Evolutionary conservation across 305 asterid genomes (phyloP), one percentile per base, ranked within the genome.

Genomic region (Fraxinus latifolia): DNA sequence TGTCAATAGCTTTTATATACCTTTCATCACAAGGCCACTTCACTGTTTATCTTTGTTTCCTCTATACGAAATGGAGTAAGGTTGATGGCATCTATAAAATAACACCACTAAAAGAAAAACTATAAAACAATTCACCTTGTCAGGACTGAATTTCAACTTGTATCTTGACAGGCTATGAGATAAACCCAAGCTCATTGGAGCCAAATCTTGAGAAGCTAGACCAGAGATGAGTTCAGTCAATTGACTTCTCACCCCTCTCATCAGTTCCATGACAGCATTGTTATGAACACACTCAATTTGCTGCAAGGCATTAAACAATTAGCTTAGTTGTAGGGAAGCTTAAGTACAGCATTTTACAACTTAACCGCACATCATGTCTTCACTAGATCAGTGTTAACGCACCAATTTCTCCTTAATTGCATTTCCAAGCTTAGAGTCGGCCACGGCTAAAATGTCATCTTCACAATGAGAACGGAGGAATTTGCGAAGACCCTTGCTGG

Each of bases 191-290:
- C 98, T 92, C 98, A 94, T 94, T 33, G 98, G 97, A 82, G 97
- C 94, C 89, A 94, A 86, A 86, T 94, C 98, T 84, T 94, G 97
- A n/a, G 92, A 32, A 82, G 91, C 97, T 53, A 94, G 86, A 65
- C 98, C 98, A 73, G 97, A 82, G 80, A 93, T 93, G 37, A 95
- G 97, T 31, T 93, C 98, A 53, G 91, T 84, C 88, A 93, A 82
- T 74, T 93, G 97, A 87, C 94, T 93, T 82, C 99, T 92, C 27
- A 95, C 93, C 11, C 99, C 99, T 88, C 99, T 92, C 99, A 95
- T 95, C 77, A 95, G 82, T 85, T 95, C 99, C 99, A 93, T 93
- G 74, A 95, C 97, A 53, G 92, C 86, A 86, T 91, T 91, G 90
- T 93, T 93, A 83, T 95, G 99, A 71, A 95, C 92, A 84, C 99